These are phyloP conservation scores for Halteria grandinella DNA, from an alignment of 73 alveolate species.

Conservation along the genomic window DNA sequence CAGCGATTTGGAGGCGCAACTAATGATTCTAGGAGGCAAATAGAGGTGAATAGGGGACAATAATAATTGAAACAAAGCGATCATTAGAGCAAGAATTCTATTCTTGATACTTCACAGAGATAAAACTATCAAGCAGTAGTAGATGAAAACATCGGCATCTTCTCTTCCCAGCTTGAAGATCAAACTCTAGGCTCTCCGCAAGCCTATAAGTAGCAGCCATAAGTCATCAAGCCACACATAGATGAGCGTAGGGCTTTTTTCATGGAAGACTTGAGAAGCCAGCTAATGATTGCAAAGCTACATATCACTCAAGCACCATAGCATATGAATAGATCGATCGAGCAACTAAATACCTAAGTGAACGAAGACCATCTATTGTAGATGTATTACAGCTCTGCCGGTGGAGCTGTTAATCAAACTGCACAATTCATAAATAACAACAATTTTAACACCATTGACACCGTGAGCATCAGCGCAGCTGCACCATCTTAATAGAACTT, in stretches of 20 bases:
- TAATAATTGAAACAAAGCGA: constrained; percentile 12
- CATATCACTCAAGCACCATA: neutral
- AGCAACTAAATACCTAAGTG: too few relatives aligned
- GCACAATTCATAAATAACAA: constrained; percentile 43
- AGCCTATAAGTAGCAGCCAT: neutral
- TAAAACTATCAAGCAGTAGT: neutral
- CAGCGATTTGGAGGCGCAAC: too few relatives aligned
- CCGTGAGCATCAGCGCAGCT: neutral
- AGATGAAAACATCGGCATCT: constrained; percentile 34
- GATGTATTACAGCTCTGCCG: constrained; percentile 21
- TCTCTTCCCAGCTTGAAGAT: neutral
- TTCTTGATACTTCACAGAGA: neutral
- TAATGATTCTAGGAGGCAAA: too few relatives aligned
- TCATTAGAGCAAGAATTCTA: neutral
- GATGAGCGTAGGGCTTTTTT: constrained; percentile 27
- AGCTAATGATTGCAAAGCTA: too few relatives aligned
- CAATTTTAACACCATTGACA: constrained; percentile 7
- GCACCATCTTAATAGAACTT: neutral
- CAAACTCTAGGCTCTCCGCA: neutral
- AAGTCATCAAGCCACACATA: neutral
- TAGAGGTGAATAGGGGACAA: too few relatives aligned
- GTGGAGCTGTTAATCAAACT: neutral
- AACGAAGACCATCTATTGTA: constrained; percentile 29
- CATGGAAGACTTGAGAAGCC: constrained; percentile 13
- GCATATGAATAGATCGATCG: neutral